Conservation (phyloP, 768 basidiomycete genomes). For the Lactarius quietus region DNA sequence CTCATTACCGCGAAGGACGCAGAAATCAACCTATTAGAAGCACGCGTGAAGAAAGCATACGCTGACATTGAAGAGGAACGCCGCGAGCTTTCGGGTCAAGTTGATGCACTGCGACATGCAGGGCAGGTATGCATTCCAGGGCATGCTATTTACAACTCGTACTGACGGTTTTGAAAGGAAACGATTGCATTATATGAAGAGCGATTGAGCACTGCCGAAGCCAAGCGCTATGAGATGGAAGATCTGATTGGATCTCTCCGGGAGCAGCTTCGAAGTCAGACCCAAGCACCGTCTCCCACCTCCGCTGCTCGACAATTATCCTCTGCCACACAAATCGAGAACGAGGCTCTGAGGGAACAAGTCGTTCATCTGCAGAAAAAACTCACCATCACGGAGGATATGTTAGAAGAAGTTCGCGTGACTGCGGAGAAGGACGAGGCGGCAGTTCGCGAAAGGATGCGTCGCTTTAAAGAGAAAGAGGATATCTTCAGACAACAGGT, state of each 20-base stretch:
- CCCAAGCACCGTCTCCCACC: conserved; percentile 36
- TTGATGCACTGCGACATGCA: conserved; percentile 82
- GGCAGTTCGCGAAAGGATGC: conserved; percentile 57
- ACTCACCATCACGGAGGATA: conserved; percentile 73
- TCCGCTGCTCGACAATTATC: conserved; percentile 41
- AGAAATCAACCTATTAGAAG: conserved; percentile 56
- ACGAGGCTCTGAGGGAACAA: conserved; percentile 88
- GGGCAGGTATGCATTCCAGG: conserved; percentile 63
- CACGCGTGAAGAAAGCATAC: conserved; percentile 43
- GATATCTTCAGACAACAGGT: conserved; percentile 70
- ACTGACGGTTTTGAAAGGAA: conserved; percentile 50
- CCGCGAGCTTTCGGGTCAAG: conserved; percentile 62
- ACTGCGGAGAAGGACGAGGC: conserved; percentile 73
- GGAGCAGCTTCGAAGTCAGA: conserved; percentile 39
- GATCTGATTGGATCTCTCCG: conserved; percentile 57
- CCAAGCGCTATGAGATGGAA: conserved; percentile 75
- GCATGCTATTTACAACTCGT: not conserved
- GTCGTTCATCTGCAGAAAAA: conserved; percentile 82
- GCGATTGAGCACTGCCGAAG: conserved; percentile 66
- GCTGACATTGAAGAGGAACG: conserved; percentile 54
- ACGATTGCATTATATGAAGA: conserved; percentile 96
- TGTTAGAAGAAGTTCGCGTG: conserved; percentile 71
- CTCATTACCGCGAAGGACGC: conserved; percentile 53
- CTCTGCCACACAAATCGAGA: conserved; percentile 89
- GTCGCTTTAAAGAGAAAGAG: conserved; percentile 69